Evolutionary conservation across 2,329 filamentous ascomycete species (phyloP).

Genomic region (Colletotrichum tropicale): DNA sequence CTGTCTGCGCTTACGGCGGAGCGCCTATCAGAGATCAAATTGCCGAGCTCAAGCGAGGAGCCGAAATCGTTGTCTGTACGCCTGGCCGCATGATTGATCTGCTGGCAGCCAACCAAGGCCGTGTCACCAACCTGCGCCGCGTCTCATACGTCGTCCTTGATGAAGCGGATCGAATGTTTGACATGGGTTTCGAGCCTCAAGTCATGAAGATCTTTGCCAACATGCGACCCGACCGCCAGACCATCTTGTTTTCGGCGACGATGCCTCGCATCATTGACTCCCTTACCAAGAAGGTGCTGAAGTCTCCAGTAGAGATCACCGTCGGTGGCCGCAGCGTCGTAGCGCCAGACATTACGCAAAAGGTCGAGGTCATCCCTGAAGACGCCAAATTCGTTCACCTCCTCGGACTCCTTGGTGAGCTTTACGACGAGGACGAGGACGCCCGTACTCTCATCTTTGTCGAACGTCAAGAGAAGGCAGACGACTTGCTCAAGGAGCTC

Average conservation of each 20-base stretch:
- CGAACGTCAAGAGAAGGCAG: conserved; percentile 88
- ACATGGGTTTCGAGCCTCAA: conserved; percentile 99
- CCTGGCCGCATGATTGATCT: conserved; percentile 96
- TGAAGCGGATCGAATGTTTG: conserved; percentile 98
- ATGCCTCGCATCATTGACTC: conserved; percentile 94
- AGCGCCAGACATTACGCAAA: conserved; percentile 91
- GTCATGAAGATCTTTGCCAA: conserved; percentile 96
- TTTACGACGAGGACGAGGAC: conserved; percentile 88
- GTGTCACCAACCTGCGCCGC: conserved; percentile 87
- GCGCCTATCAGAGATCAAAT: conserved; percentile 98
- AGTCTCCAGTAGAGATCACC: conserved; percentile 86
- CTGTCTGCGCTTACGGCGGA: conserved; percentile 93
- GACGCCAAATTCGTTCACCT: conserved; percentile 83
- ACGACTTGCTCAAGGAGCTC: conserved; percentile 77
- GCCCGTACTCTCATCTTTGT: conserved; percentile 90
- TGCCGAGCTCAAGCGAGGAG: conserved; percentile 91
- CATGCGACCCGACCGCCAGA: conserved; percentile 90
- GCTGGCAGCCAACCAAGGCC: conserved; percentile 89
- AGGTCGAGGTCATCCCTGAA: conserved; percentile 87
- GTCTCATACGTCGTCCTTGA: conserved; percentile 96
- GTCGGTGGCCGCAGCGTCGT: conserved; percentile 88
- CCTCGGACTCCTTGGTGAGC: conserved; percentile 83
- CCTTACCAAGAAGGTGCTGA: conserved; percentile 85
- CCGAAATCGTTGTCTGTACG: conserved; percentile 94
- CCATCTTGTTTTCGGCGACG: conserved; percentile 94